phyloP scores from a whole-genome alignment of 2,329 filamentous ascomycete species.

The Sclerotinia borealis region DNA sequence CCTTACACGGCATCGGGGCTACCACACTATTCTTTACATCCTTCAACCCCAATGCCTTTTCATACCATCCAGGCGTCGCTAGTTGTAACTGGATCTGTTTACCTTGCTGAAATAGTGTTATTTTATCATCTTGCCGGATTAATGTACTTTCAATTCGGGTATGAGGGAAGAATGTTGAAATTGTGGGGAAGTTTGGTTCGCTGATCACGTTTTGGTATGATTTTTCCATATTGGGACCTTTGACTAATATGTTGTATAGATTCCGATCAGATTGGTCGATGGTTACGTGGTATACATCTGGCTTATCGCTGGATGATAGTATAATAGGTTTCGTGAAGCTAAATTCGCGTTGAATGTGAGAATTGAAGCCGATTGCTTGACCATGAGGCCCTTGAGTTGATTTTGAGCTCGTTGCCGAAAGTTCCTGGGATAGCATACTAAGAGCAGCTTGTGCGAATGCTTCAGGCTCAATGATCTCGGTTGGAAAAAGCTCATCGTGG shows the following conservation, averaged over 20 bases:
- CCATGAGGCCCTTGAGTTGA: slow-evolving; percentile 36
- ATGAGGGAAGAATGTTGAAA: slow-evolving; percentile 75
- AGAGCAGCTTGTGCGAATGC: slow-evolving; percentile 83
- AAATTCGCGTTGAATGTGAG: slow-evolving; percentile 25
- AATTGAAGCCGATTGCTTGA: slow-evolving; percentile 46
- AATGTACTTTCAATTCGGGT: slow-evolving; percentile 76
- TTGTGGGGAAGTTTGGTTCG: slow-evolving; percentile 39
- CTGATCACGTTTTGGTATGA: slow-evolving; percentile 39
- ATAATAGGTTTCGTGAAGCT: slow-evolving; percentile 19
- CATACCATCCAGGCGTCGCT: slow-evolving; percentile 69
- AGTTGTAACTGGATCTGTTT: slow-evolving; percentile 52
- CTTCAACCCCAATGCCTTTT: slow-evolving; percentile 79
- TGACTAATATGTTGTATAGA: slow-evolving; percentile 39
- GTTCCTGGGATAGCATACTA: slow-evolving; percentile 55
- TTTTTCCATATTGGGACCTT: slow-evolving; percentile 39
- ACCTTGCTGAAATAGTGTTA: slow-evolving; percentile 73
- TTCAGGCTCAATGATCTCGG: slow-evolving; percentile 57
- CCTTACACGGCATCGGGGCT: slow-evolving; percentile 96
- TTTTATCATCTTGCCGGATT: slow-evolving; percentile 52
- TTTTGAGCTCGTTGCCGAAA: slow-evolving; percentile 27
- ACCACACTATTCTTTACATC: slow-evolving; percentile 76
- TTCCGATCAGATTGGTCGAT: slow-evolving; percentile 31
- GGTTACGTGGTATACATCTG: slow-evolving; percentile 20
- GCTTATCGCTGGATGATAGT: slow-evolving; percentile 5
- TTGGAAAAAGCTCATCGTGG: slow-evolving; percentile 68